These are phyloP conservation scores for Boletus bicolor DNA, from an alignment of 768 basidiomycete genomes.

Conservation along the genomic window DNA sequence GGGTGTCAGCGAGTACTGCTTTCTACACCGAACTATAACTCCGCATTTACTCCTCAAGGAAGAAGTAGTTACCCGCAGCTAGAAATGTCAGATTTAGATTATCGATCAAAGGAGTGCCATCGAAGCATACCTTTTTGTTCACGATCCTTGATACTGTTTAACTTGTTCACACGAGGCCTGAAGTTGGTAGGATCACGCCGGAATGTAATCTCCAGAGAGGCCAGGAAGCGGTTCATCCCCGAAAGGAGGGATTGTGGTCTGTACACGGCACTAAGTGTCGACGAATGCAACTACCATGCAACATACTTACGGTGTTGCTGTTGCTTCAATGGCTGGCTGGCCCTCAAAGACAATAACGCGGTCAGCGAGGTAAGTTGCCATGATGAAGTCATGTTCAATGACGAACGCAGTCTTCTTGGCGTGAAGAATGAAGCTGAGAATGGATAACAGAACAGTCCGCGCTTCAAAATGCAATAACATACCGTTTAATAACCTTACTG, in stretches of 20 bases:
- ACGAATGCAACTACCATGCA: neutral
- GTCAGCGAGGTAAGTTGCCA: slow-evolving; percentile 99
- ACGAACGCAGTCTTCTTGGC: slow-evolving; percentile 98
- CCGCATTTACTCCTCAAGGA: slow-evolving; percentile 70
- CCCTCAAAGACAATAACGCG: slow-evolving; percentile 93
- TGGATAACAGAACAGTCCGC: neutral
- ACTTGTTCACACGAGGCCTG: slow-evolving; percentile 85
- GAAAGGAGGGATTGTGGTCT: slow-evolving; percentile 93
- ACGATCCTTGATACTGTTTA: slow-evolving; percentile 79
- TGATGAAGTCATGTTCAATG: slow-evolving; percentile 99
- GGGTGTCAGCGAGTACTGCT: neutral
- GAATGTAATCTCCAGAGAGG: slow-evolving; percentile 96
- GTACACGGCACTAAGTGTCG: slow-evolving; percentile 4
- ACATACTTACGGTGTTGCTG: slow-evolving; percentile 77
- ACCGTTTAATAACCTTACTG: slow-evolving; percentile 97
- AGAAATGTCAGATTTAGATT: slow-evolving; percentile 11
- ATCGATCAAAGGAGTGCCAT: neutral
- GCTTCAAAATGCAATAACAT: slow-evolving; percentile 13
- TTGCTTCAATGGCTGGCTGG: slow-evolving; percentile 81
- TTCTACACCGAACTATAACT: neutral
- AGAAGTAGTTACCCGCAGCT: slow-evolving; percentile 89
- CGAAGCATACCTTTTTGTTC: slow-evolving; percentile 72
- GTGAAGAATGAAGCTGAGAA: slow-evolving; percentile 80
- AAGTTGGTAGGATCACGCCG: slow-evolving; percentile 95
- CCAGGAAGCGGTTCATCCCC: slow-evolving; percentile 98